These are phyloP conservation scores for Fagus sylvatica DNA, from an alignment of 306 rosid genomes.

Conservation along the genomic window DNA sequence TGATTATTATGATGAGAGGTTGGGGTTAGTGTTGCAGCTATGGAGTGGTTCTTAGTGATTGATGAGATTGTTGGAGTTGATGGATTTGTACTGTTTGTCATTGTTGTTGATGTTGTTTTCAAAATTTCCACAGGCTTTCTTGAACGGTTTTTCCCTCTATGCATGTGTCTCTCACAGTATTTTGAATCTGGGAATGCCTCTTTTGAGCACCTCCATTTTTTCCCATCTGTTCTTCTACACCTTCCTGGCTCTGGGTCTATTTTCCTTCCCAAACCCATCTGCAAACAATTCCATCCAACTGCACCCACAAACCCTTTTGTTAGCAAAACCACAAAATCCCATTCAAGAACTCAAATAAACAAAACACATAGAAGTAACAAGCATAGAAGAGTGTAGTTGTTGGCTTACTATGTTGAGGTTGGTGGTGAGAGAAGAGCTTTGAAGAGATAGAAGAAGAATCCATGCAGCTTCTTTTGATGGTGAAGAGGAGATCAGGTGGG, in stretches of 20 bases:
- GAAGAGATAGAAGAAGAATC: constrained; percentile 63
- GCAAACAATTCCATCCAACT: constrained; percentile 96
- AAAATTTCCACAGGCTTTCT: constrained; percentile 97
- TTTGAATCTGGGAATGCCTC: constrained; percentile 93
- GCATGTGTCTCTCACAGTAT: constrained; percentile 99
- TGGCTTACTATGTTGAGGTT: constrained; percentile 62
- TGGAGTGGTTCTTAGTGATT: constrained; percentile 38
- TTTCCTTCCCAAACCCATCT: constrained; percentile 86
- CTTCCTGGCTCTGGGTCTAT: constrained; percentile 99
- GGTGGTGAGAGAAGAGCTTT: constrained; percentile 65
- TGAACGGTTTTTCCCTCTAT: constrained; percentile 99
- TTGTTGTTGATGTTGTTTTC: constrained; percentile 47
- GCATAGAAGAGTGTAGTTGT: not conserved
- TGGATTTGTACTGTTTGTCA: constrained; percentile 21
- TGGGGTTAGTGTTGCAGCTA: constrained; percentile 34
- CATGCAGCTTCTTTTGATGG: constrained; percentile 61
- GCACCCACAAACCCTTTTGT: constrained; percentile 26
- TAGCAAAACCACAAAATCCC: not conserved
- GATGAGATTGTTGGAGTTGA: constrained; percentile 46
- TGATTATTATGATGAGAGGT: constrained; percentile 37
- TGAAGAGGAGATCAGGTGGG: constrained; percentile 85
- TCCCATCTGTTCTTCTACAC: constrained; percentile 97
- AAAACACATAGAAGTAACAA: not conserved
- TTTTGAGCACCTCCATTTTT: constrained; percentile 97
- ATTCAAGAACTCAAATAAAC: not conserved